Evolutionary conservation across 805 yeast species (phyloP).

Genomic region (Metschnikowia anglica): DNA sequence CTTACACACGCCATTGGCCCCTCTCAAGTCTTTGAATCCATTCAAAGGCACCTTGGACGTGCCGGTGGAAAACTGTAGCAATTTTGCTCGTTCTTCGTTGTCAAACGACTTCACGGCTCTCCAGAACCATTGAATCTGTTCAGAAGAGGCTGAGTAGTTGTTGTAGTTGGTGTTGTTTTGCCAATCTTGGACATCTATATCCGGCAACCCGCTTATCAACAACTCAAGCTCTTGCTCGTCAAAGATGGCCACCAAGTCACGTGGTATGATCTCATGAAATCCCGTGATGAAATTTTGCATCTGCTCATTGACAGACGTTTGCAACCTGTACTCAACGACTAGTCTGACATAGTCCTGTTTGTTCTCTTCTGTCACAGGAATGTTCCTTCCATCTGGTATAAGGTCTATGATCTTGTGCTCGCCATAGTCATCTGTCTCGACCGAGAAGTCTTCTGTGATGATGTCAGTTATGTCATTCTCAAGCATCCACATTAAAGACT

Average conservation of each 20-base stretch:
- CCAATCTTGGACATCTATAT: slow-evolving; percentile 96
- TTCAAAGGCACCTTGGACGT: slow-evolving; percentile 93
- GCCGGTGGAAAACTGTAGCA: slow-evolving; percentile 95
- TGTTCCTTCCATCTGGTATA: slow-evolving; percentile 75
- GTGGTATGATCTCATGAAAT: slow-evolving; percentile 85
- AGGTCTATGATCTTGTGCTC: slow-evolving; percentile 82
- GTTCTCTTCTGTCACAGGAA: slow-evolving; percentile 86
- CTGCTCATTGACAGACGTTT: slow-evolving; percentile 82
- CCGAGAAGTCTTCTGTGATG: slow-evolving; percentile 89
- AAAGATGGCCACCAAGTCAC: slow-evolving; percentile 78
- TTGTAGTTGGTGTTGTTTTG: slow-evolving; percentile 76
- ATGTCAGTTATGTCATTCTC: slow-evolving; percentile 96
- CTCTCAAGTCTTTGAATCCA: slow-evolving; percentile 88
- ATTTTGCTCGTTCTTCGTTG: slow-evolving; percentile 88
- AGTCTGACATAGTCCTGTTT: slow-evolving; percentile 83
- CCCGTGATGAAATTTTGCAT: slow-evolving; percentile 83
- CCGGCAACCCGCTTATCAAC: slow-evolving; percentile 91
- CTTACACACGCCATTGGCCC: slow-evolving; percentile 81
- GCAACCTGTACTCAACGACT: slow-evolving; percentile 84
- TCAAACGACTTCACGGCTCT: slow-evolving; percentile 94
- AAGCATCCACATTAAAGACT: slow-evolving; percentile 91
- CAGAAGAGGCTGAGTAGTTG: slow-evolving; percentile 77
- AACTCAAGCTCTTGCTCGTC: slow-evolving; percentile 95
- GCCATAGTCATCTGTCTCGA: slow-evolving; percentile 92
- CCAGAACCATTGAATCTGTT: slow-evolving; percentile 97